phyloP scores from a whole-genome alignment of 164 flowering plant genomes.

The Buxus sempervirens region DNA sequence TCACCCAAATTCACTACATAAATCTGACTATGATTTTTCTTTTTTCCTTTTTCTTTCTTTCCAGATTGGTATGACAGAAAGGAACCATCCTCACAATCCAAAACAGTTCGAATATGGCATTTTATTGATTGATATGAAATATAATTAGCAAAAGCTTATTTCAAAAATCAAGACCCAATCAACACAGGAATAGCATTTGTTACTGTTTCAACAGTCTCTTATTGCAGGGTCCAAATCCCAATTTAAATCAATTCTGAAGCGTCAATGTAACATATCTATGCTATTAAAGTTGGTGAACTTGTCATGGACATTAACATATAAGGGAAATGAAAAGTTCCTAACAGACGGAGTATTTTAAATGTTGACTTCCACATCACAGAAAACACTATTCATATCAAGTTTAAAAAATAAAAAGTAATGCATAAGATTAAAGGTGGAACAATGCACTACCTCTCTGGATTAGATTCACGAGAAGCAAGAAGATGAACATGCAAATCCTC shows the following conservation, averaged over 20 bases:
- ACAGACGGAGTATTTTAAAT: not conserved
- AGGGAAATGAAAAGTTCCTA: not conserved
- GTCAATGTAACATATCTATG: not conserved
- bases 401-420: not conserved
- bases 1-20: no score
- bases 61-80: no score
- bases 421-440: not conserved
- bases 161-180: not conserved
- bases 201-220: not conserved
- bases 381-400: not conserved
- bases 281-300: no score
- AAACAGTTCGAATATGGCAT: no score
- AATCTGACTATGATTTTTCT: no score
- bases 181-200: not conserved
- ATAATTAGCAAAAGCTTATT: not conserved
- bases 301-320: no score
- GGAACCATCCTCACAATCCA: no score
- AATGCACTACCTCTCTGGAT: constrained; percentile 55
- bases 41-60: no score
- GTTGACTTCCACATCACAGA: not conserved
- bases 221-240: not conserved
- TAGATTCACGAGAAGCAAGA: constrained; percentile 81
- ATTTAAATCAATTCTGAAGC: not conserved
- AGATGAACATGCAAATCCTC: constrained; percentile 90
- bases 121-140: not conserved